Evolutionary conservation across 176 grass and related monocot species (phyloP).

Genomic region (Oryza longistaminata): DNA sequence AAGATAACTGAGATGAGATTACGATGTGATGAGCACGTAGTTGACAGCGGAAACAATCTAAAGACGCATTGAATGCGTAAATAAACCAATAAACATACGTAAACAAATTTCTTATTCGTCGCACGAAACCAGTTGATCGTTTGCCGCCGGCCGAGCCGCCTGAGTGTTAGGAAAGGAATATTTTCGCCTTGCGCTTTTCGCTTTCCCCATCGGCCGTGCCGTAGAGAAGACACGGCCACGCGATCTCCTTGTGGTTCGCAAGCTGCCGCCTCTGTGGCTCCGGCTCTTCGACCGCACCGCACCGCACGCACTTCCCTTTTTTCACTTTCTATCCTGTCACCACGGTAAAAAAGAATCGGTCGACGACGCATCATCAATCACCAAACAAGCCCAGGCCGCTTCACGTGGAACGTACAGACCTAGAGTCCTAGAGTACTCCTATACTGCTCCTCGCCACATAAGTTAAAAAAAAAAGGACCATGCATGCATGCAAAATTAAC

Average conservation of each 20-base stretch:
- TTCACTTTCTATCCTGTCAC: constrained; percentile 30
- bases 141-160: neutral
- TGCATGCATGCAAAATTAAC: neutral
- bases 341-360: neutral
- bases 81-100: neutral
- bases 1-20: neutral
- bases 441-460: neutral
- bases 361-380: neutral
- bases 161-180: neutral
- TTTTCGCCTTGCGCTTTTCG: neutral
- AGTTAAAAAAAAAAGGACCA: neutral
- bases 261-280: neutral
- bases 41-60: neutral
- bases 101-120: neutral
- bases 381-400: constrained; percentile 5
- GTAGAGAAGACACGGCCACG: neutral
- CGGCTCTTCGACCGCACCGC: neutral
- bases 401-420: constrained; percentile 21
- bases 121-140: neutral
- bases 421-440: too few species aligned
- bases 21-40: neutral
- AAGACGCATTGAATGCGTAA: neutral
- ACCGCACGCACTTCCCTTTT: neutral
- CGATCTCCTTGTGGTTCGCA: neutral
- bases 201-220: neutral